Base-by-base conservation (phyloP, 495 filamentous ascomycete species). In the Penicillium longicatenatum region DNA sequence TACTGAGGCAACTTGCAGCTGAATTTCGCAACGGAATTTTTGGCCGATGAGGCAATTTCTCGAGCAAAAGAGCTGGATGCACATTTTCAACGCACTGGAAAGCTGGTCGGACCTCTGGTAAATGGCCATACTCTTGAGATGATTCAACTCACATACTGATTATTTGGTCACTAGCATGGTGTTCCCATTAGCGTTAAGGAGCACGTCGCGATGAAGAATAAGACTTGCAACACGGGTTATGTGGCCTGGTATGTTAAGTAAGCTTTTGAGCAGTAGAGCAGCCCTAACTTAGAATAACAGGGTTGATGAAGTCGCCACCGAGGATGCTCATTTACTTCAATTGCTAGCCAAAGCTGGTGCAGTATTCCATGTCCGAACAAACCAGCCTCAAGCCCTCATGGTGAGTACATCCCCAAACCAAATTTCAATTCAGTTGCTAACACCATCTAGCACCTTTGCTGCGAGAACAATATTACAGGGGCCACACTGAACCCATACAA, bases 171-270 rank as follows among this genome's bases (percentile, higher is more conserved):
- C 0, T 66, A 91, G 55, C 87, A 90, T 57, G 87, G 88, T 1
- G 73, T 91, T 6, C 87, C 88, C 1, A 79, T 91, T 30, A 81
- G 75, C 20, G 68, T 89, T 3, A 88, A 91, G 59, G 88, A 91
- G 57, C 80, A 84, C 45, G 83, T 91, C 59, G 78, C 84, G 17
- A 70, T 91, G 39, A 80, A 80, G 57, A 67, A 65, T 8, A 68
- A 65, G 24, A 75, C 72, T 2, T 74, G 69, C 53, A 77, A 76
- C 26, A 74, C 69, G 0, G 75, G 75, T n/a, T 77, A 71, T 37
- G 71, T 73, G 1, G 65, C 72, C 39, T 77, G 66, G 76, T 78
- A 57, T 14, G 60, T 50, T 22, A 12, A 22, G 12, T 26, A n/a
- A 16, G 17, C 7, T 12, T 20, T 14, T 44, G 2, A 17, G 2